Percentiles rank a stretch among this genome's conserved stretches.
Evolutionary conservation across 345 rosid species (phyloP).

Genomic region (Jatropha curcas): DNA sequence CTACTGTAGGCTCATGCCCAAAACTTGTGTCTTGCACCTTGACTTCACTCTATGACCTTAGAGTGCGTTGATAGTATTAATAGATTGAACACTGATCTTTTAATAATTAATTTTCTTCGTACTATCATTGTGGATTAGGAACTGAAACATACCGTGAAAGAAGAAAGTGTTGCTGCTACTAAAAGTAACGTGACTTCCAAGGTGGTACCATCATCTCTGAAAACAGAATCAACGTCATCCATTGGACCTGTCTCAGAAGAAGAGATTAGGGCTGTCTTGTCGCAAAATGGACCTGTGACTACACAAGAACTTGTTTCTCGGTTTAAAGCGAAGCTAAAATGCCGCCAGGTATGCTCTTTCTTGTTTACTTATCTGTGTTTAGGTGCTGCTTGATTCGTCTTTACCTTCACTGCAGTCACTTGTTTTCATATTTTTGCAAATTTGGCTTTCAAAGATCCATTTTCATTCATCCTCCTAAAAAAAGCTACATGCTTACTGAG

Average conservation of each 20-base stretch:
- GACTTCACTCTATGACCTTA: too few species aligned
- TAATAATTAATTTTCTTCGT: background rate
- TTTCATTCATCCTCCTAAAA: too few species aligned
- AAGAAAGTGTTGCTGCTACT: constrained; percentile 21
- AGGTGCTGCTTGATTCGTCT: background rate
- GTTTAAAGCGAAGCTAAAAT: constrained; percentile 69
- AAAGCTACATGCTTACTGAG: too few species aligned
- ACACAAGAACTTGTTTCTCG: constrained; percentile 86
- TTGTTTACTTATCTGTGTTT: too few species aligned
- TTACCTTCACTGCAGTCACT: background rate
- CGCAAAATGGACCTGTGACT: constrained; percentile 75
- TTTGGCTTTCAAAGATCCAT: background rate
- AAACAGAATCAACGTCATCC: constrained; percentile 36
- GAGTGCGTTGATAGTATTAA: background rate
- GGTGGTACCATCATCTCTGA: constrained; percentile 45
- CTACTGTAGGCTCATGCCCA: too few species aligned
- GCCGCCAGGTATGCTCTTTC: constrained; percentile 52
- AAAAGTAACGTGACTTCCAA: constrained; percentile 50
- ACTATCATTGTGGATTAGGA: constrained; percentile 22
- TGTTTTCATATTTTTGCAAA: background rate
- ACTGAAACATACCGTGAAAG: constrained; percentile 25
- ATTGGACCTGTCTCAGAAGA: constrained; percentile 70
- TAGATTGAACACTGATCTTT: background rate
- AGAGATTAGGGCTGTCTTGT: constrained; percentile 75
- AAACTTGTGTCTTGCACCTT: too few species aligned